A percentile compares a stretch with the other conserved stretches of the same genome.
Conservation (phyloP, 345 rosid species). For the Rhodamnia rubescens region DNA sequence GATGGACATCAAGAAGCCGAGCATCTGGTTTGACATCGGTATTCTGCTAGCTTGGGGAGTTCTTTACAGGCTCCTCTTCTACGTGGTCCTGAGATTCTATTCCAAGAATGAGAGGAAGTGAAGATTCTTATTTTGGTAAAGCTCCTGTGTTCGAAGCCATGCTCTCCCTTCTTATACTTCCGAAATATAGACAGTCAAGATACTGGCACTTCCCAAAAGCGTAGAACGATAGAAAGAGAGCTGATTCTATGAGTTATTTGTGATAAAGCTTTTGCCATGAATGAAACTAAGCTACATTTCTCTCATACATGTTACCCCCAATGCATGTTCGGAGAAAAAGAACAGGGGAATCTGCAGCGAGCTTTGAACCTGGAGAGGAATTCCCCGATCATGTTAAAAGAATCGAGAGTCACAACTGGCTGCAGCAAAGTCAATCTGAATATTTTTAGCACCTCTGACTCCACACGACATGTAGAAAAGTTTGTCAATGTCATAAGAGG, state of each 20-base stretch:
- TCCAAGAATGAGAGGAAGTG: slow-evolving; percentile 45
- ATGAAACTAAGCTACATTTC: not conserved
- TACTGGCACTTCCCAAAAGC: not conserved
- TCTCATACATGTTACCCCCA: not conserved
- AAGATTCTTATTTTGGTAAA: not conserved
- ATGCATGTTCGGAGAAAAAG: not conserved
- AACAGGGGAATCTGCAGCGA: not conserved
- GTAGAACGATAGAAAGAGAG: not conserved
- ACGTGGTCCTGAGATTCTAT: slow-evolving; percentile 39
- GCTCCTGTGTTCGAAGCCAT: not conserved
- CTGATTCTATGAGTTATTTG: not conserved
- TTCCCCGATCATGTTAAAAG: not conserved
- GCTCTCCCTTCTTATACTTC: not conserved
- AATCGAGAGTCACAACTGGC: not conserved
- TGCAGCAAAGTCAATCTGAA: not conserved
- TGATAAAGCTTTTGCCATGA: not conserved
- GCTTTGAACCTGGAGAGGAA: not conserved
- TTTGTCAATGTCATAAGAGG: not conserved
- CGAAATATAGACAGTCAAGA: not conserved
- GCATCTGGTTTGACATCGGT: slow-evolving; percentile 32
- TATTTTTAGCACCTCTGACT: not conserved
- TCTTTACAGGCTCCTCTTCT: slow-evolving; percentile 42
- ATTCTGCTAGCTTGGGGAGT: slow-evolving; percentile 61
- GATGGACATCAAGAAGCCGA: slow-evolving; percentile 29
- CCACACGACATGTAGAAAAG: not conserved